Base-by-base conservation (phyloP, 208 protist genomes). In the Crithidia sp. region DNA sequence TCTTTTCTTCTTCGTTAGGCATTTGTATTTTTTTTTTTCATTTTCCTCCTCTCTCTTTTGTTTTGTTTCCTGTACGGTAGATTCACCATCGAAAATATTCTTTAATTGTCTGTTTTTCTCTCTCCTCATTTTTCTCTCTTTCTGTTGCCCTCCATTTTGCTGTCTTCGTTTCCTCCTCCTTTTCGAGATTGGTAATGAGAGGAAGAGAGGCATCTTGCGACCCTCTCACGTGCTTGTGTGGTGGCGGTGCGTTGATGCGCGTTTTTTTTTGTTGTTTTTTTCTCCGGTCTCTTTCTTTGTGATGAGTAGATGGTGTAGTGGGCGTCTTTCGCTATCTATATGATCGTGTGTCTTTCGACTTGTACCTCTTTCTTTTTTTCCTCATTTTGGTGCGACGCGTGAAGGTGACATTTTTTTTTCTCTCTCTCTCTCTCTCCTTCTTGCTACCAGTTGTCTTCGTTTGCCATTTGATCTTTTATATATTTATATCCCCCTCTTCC, bases 321-420 rank as follows among this genome's bases (percentile, higher is more conserved):
- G 28, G 28, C 28, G 28, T 28, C 45, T 49, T 49, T 49, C 45
- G 45, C 9, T 49, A 7, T 49, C 45, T 7, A 14, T 49, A 13
- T 49, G 45, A 49, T 49, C 12, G 45, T 49, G 45, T 49, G 45
- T 14, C 36, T 67, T 56, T 54, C 36, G 47, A 12, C 17, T 59
- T 59, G 16, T 68, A 36, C 44, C 40, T 41, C 52, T 73, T 62
- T 76, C 60, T 41, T 71, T 40, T 72, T 76, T 73, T 66, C 37
- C 71, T 45, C 58, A 6, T 44, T 74, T 12, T 55, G 50, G 45
- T 49, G 45, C 45, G 45, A 49, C 12, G 45, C 12, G 7, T 49
- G 45, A 13, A 49, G 45, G 45, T 49, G 45, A 14, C 45, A 19
- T 43, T 57, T 44, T 40, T 43, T 9, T 39, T 59, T 49, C 2